phyloP scores from a whole-genome alignment of 2,329 filamentous ascomycete species.

The Huntiella moniliformis region DNA sequence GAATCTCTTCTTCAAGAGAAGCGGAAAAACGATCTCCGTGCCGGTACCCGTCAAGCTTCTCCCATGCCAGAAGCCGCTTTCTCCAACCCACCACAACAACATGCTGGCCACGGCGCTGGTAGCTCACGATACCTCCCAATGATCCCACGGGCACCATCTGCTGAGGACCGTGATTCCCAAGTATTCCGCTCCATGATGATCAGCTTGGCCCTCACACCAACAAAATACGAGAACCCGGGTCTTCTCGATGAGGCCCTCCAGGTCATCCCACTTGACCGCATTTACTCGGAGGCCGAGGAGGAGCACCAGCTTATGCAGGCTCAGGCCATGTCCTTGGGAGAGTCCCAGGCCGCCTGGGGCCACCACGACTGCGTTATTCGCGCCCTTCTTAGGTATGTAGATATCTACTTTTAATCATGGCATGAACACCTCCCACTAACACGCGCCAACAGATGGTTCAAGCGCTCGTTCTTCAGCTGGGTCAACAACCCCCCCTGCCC shows the following conservation, averaged over 20 bases:
- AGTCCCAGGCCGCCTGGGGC: constrained; percentile 75
- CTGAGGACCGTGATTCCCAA: constrained; percentile 44
- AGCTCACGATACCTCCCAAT: constrained; percentile 29
- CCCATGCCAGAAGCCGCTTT: constrained; percentile 20
- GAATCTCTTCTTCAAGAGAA: constrained; percentile 73
- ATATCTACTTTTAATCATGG: constrained; percentile 17
- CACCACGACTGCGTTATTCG: constrained; percentile 94
- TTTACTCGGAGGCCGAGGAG: constrained; percentile 88
- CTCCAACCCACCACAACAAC: constrained; percentile 26
- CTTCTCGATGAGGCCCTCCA: constrained; percentile 80
- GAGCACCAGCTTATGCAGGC: constrained; percentile 75
- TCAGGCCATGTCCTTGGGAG: constrained; percentile 71
- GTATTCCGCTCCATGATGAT: constrained; percentile 70
- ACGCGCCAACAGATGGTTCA: constrained; percentile 50
- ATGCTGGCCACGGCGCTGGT: constrained; percentile 29
- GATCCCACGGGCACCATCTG: constrained; percentile 52
- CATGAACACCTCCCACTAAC: constrained; percentile 13
- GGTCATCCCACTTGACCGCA: constrained; percentile 69
- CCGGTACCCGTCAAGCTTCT: constrained; percentile 35
- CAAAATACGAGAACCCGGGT: constrained; percentile 91
- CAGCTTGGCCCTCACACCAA: constrained; percentile 70
- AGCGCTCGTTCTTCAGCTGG: constrained; percentile 85
- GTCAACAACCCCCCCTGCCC: constrained; percentile 87
- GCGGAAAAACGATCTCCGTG: constrained; percentile 59
- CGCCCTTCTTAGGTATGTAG: constrained; percentile 53